A percentile compares a stretch with the other conserved stretches of the same genome.
Evolutionary conservation across 1,284 basidiomycete genomes (phyloP).

Genomic region (Puccinia brachypodii): DNA sequence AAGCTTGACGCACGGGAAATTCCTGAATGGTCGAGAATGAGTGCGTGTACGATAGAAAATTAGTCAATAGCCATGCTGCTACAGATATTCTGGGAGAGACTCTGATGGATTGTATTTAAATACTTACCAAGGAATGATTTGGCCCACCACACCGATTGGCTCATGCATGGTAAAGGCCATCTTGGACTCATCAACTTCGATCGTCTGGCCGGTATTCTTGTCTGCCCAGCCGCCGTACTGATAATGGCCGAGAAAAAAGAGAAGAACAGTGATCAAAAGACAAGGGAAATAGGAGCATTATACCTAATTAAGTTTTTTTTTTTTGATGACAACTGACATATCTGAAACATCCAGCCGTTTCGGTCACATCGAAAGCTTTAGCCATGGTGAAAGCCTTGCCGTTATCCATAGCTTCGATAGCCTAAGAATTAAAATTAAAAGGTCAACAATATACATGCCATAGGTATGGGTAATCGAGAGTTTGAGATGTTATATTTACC

Average conservation of each 20-base stretch:
- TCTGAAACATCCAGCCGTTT: conserved; percentile 64
- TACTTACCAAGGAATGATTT: conserved; percentile 67
- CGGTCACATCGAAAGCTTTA: conserved; percentile 68
- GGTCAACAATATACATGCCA: too few relatives aligned
- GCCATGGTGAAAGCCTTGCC: conserved; percentile 77
- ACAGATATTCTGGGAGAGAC: background rate
- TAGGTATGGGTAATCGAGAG: background rate
- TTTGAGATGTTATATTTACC: background rate
- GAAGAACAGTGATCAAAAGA: too few relatives aligned
- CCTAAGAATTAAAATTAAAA: too few relatives aligned
- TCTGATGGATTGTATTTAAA: background rate
- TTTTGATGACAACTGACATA: conserved; percentile 52
- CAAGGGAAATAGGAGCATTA: too few relatives aligned
- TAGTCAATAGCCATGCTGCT: conserved; percentile 70
- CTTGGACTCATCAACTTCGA: conserved; percentile 78
- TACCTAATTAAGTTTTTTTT: too few relatives aligned
- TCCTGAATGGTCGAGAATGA: background rate
- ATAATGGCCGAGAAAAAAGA: background rate
- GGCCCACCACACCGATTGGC: conserved; percentile 88
- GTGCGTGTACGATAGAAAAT: conserved; percentile 60
- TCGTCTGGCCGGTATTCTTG: conserved; percentile 78
- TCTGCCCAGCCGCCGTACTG: conserved; percentile 71
- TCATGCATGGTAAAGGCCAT: conserved; percentile 82
- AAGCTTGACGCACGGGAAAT: conserved; percentile 38
- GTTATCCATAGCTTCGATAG: conserved; percentile 65